phyloP scores from a whole-genome alignment of 192 early-diverging fungal species.

The Mortierella alpina region DNA sequence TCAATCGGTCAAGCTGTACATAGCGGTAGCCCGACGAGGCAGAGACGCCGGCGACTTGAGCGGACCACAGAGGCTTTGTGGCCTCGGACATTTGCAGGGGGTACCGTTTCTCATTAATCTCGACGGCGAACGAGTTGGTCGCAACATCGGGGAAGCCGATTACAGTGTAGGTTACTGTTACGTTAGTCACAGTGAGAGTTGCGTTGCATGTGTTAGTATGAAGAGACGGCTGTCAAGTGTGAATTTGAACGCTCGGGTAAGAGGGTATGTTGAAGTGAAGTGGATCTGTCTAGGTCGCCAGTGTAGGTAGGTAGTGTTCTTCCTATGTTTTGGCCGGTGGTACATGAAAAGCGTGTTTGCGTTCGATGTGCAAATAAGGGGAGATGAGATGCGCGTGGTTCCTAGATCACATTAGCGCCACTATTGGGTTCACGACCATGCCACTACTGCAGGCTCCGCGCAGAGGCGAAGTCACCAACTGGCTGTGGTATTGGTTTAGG shows the following conservation, averaged over 20 bases:
- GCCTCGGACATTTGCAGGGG: constrained; percentile 6
- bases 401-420: too few species aligned
- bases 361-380: neutral
- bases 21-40: constrained; percentile 11
- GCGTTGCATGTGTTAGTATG: neutral
- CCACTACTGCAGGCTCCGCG: neutral
- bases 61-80: constrained; percentile 16
- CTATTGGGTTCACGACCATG: neutral
- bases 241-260: too few species aligned
- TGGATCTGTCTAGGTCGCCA: neutral
- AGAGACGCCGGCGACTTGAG: neutral
- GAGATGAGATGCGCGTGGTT: neutral
- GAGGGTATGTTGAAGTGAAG: neutral
- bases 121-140: constrained; percentile 18
- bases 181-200: neutral
- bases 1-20: constrained; percentile 14
- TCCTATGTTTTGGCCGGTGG: neutral
- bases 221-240: neutral
- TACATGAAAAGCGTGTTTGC: neutral
- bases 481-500: neutral
- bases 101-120: constrained; percentile 16
- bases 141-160: constrained; percentile 21
- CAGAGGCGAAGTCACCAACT: neutral
- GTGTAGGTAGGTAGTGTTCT: neutral
- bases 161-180: constrained; percentile 19